Percentiles rank a stretch among this genome's conserved stretches.
These are phyloP conservation scores for Candida glaebosa DNA, from an alignment of 805 yeast genomes.

Conservation along the genomic window DNA sequence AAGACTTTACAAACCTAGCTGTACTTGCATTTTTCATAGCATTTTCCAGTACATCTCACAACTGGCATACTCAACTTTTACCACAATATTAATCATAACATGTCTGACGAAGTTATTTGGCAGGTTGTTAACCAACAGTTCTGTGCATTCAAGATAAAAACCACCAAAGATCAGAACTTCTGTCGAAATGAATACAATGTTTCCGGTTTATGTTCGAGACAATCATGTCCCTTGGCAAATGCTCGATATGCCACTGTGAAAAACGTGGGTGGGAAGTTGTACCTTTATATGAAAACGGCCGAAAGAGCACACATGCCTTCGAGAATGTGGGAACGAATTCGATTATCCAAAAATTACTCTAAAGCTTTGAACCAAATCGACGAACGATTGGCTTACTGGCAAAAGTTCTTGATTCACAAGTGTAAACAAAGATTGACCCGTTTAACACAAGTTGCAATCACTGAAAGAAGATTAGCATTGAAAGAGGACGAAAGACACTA, in stretches of 20 bases:
- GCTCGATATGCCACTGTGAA: slow-evolving; percentile 87
- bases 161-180: slow-evolving; percentile 85
- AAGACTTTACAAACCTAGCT: background rate
- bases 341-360: slow-evolving; percentile 81
- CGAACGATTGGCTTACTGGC: slow-evolving; percentile 87
- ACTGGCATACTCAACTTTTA: no score
- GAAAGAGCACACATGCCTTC: slow-evolving; percentile 97
- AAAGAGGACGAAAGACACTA: slow-evolving; percentile 90
- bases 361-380: slow-evolving; percentile 89
- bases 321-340: slow-evolving; percentile 92
- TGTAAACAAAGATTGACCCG: slow-evolving; percentile 96
- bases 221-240: slow-evolving; percentile 95
- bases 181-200: slow-evolving; percentile 97
- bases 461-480: slow-evolving; percentile 89
- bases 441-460: slow-evolving; percentile 90
- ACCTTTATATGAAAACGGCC: slow-evolving; percentile 92
- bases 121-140: slow-evolving; percentile 93
- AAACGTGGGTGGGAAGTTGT: slow-evolving; percentile 72
- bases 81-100: no score
- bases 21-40: slow-evolving; percentile 5
- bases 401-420: slow-evolving; percentile 82
- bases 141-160: slow-evolving; percentile 89
- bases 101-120: slow-evolving; percentile 90
- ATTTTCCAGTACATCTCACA: no score
- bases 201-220: slow-evolving; percentile 87